Base-by-base conservation (phyloP, 768 basidiomycete genomes). In the Boletus tomentosulus region DNA sequence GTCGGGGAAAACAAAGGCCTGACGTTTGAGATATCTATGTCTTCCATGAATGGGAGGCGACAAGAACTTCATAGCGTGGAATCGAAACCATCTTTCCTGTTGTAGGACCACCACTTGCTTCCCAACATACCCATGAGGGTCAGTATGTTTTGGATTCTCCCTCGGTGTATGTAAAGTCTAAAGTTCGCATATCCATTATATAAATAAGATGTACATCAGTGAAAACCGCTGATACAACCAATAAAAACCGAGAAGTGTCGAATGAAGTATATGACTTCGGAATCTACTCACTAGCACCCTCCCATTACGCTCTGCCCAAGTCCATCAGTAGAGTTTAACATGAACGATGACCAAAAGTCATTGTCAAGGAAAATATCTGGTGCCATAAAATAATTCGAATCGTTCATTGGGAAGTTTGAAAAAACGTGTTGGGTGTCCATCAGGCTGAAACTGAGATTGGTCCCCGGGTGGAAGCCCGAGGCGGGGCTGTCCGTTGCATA, bases 311-410 rank as follows among this genome's bases (percentile, higher is more conserved):
- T 37, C 46, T 55, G 54, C 55, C 56, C 51, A 45, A 39, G 53
- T 12, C 54, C 66, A 42, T 67, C 67, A 3, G 66, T 48, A 46
- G 74, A 55, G 50, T 70, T 73, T 13, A 63, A 63, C 63, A 77
- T 66, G 38, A 77, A 77, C 6, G 73, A 71, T 22, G 70, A 62
- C 76, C 76, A 77, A 55, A 77, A 78, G 9, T 71, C 69, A 27
- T 70, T 65, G 53, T 78, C 76, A 39, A 74, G 66, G 53, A 78
- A 73, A 46, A 75, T 60, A 53, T 78, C 73, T 24, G 74, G 66
- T 38, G 58, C 61, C 58, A 68, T 62, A 46, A 72, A 72, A 44
- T 65, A 72, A 43, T 53, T 69, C 1, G 65, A 60, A 35, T 70
- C 69, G 37, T 49, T 59, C 58, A 66, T 57, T 3, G 65, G 55